These are phyloP conservation scores for Blastobotrys persicus DNA, from an alignment of 1,139 yeast species.

Conservation along the genomic window DNA sequence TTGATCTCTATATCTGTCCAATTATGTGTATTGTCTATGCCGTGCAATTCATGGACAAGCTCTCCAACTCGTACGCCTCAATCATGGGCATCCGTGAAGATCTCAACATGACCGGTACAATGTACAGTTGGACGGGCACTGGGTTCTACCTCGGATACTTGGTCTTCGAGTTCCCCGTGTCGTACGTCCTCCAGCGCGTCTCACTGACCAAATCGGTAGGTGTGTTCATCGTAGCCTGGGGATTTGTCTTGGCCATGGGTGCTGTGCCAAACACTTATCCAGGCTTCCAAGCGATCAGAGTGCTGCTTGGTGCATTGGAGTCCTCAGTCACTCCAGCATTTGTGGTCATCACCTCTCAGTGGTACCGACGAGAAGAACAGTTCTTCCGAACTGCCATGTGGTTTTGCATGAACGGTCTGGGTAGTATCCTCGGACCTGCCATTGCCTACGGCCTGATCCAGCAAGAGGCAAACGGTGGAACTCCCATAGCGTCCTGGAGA, in stretches of 20 bases:
- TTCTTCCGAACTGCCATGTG: constrained; percentile 55
- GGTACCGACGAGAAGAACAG: constrained; percentile 35
- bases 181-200: constrained; percentile 40
- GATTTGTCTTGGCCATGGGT: constrained; percentile 44
- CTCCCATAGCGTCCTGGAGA: constrained; percentile 54
- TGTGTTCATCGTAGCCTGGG: constrained; percentile 46
- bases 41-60: constrained; percentile 58
- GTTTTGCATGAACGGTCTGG: constrained; percentile 42
- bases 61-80: constrained; percentile 44
- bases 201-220: constrained; percentile 52
- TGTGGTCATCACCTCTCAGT: constrained; percentile 26
- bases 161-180: constrained; percentile 42
- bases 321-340: constrained; percentile 56
- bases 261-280: constrained; percentile 50
- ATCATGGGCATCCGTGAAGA: constrained; percentile 45
- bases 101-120: constrained; percentile 39
- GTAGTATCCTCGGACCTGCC: constrained; percentile 38
- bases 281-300: constrained; percentile 53
- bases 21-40: constrained; percentile 39
- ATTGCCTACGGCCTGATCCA: constrained; percentile 41
- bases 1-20: constrained; percentile 57
- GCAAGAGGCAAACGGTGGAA: constrained; percentile 38
- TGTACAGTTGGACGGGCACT: constrained; percentile 50
- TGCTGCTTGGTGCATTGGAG: constrained; percentile 58
- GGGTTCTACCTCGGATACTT: constrained; percentile 49